phyloP scores from a whole-genome alignment of 208 protist species.

The Porcisia deanei region DNA sequence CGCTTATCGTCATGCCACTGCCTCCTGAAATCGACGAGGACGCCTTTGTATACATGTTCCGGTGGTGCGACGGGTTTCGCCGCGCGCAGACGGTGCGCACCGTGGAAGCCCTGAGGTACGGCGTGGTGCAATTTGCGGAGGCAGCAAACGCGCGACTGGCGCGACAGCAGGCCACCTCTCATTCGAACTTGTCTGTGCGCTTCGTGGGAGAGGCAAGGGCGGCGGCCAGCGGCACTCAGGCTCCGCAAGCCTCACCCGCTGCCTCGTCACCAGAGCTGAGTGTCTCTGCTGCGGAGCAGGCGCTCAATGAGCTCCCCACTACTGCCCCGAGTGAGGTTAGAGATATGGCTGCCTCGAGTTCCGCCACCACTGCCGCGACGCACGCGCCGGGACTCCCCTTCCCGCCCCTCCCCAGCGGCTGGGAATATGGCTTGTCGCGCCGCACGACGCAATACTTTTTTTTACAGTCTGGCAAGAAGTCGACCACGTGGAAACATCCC shows the following conservation, averaged over 20 bases:
- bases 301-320: neutral
- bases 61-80: constrained; percentile 25
- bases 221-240: neutral
- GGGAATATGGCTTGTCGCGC: constrained; percentile 33
- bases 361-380: neutral
- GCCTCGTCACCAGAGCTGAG: neutral
- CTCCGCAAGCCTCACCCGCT: neutral
- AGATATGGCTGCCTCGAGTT: neutral
- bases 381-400: constrained; percentile 26
- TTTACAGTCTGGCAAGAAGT: constrained; percentile 34
- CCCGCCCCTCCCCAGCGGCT: constrained; percentile 27
- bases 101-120: constrained; percentile 25
- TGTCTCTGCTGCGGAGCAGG: neutral
- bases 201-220: constrained; percentile 3
- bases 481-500: constrained; percentile 35
- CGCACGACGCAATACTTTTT: constrained; percentile 43
- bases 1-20: constrained; percentile 19
- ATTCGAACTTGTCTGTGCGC: constrained; percentile 1
- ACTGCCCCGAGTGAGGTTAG: neutral
- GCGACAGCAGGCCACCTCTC: constrained; percentile 18
- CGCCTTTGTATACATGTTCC: constrained; percentile 37
- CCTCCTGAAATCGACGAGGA: constrained; percentile 26
- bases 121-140: constrained; percentile 30
- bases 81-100: constrained; percentile 34
- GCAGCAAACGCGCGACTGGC: constrained; percentile 14